These are phyloP conservation scores for Nemophila menziesii DNA, from an alignment of 257 asterid species.

Conservation along the genomic window DNA sequence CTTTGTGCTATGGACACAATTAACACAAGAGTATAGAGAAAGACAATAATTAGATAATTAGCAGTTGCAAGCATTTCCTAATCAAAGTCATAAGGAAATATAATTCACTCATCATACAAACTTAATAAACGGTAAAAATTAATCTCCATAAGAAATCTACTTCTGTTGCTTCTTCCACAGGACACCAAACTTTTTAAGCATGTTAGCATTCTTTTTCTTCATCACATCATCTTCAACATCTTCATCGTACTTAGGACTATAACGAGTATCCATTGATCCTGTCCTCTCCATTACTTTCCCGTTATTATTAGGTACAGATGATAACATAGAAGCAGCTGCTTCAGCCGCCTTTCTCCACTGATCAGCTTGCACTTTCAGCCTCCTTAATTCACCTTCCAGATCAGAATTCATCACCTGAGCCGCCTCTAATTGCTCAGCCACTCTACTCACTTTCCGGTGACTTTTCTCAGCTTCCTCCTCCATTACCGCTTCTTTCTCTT, in stretches of 20 bases:
- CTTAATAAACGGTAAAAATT: background rate
- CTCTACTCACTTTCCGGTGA: slow-evolving; percentile 31
- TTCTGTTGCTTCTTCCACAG: slow-evolving; percentile 87
- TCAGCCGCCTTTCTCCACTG: slow-evolving; percentile 99
- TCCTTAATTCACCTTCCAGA: slow-evolving; percentile 68
- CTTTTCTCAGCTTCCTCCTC: slow-evolving; percentile 57
- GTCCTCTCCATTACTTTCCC: slow-evolving; percentile 64
- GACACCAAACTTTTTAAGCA: slow-evolving; percentile 65
- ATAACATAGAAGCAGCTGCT: slow-evolving; percentile 78
- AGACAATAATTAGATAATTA: background rate
- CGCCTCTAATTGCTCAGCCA: slow-evolving; percentile 59
- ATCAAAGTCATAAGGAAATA: too few relatives aligned
- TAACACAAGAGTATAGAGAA: background rate
- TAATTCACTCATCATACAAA: background rate
- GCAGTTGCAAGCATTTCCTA: background rate
- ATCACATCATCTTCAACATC: slow-evolving; percentile 56
- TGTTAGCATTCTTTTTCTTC: slow-evolving; percentile 72
- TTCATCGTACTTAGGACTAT: slow-evolving; percentile 47
- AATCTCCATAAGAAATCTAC: slow-evolving; percentile 12
- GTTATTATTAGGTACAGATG: slow-evolving; percentile 59
- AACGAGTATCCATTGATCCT: slow-evolving; percentile 64
- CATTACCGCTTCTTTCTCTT: slow-evolving; percentile 58
- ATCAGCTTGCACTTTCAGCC: slow-evolving; percentile 77
- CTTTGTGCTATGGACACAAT: too few relatives aligned
- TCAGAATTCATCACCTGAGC: slow-evolving; percentile 57